A percentile compares a stretch with the other conserved stretches of the same genome.
Evolutionary conservation across 2,329 filamentous ascomycete species (phyloP).

Genomic region (Dothideomycetes sp.): DNA sequence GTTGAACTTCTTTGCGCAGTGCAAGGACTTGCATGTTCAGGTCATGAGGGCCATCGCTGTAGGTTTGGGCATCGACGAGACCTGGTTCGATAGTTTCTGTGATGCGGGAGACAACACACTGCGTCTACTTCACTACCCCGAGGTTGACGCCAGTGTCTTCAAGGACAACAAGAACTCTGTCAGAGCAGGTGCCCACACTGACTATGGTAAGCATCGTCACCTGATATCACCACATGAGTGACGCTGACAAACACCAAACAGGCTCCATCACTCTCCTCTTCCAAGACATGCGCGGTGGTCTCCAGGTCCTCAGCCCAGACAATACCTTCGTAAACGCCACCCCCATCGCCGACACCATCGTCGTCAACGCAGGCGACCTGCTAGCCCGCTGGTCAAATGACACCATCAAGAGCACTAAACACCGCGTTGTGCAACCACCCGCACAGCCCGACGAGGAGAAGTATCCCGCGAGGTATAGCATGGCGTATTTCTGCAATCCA

Average conservation of each 20-base stretch:
- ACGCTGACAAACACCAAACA: conserved; percentile 9
- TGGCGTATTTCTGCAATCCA: conserved; percentile 89
- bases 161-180: conserved; percentile 36
- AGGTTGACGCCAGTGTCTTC: conserved; percentile 47
- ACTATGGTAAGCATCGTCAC: conserved; percentile 38
- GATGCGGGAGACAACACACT: conserved; percentile 55
- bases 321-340: conserved; percentile 66
- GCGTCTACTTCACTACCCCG: conserved; percentile 38
- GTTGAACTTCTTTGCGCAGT: conserved; percentile 62
- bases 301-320: conserved; percentile 57
- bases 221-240: neutral
- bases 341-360: conserved; percentile 69
- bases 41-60: conserved; percentile 54
- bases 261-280: conserved; percentile 41
- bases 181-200: conserved; percentile 66
- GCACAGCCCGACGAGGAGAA: conserved; percentile 33
- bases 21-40: conserved; percentile 62
- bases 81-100: conserved; percentile 68
- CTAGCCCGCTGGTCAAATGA: conserved; percentile 85
- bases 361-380: conserved; percentile 83
- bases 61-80: conserved; percentile 56
- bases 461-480: conserved; percentile 68
- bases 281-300: conserved; percentile 44
- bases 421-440: conserved; percentile 81
- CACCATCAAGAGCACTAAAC: conserved; percentile 78